Conservation (phyloP, 1,139 yeast genomes). For the Debaryomyces sp. region DNA sequence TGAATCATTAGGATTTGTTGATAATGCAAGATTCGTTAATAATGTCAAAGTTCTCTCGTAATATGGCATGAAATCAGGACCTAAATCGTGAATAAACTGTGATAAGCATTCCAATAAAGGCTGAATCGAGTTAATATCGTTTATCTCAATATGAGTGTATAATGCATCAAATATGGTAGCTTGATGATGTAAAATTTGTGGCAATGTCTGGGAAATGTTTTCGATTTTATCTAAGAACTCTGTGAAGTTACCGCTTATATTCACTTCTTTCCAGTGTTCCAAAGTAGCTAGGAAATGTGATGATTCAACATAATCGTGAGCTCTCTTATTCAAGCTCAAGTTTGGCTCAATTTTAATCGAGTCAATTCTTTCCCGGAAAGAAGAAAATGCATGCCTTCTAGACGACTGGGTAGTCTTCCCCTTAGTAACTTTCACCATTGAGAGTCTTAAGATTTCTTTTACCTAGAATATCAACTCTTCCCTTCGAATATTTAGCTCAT, state of each 20-base stretch:
- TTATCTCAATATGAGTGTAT: conserved; percentile 48
- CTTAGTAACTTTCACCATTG: conserved; percentile 1
- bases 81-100: conserved; percentile 90
- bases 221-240: conserved; percentile 62
- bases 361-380: conserved; percentile 85
- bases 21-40: conserved; percentile 55
- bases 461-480: neutral
- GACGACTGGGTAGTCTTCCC: conserved; percentile 51
- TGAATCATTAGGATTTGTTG: conserved; percentile 47
- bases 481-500: conserved; percentile 2
- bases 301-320: conserved; percentile 69
- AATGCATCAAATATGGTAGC: conserved; percentile 59
- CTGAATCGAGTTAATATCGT: conserved; percentile 75
- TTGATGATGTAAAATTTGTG: conserved; percentile 80
- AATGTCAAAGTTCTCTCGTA: conserved; percentile 56
- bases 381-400: conserved; percentile 65
- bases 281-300: conserved; percentile 81
- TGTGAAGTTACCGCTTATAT: conserved; percentile 72
- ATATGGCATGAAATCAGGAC: conserved; percentile 82
- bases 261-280: conserved; percentile 87
- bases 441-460: neutral
- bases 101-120: conserved; percentile 80
- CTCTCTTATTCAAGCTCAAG: conserved; percentile 61
- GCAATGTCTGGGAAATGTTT: conserved; percentile 65
- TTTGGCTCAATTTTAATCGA: conserved; percentile 84